Conservation (phyloP, 352 stramenopile genomes). For the Phytopythium vexans region DNA sequence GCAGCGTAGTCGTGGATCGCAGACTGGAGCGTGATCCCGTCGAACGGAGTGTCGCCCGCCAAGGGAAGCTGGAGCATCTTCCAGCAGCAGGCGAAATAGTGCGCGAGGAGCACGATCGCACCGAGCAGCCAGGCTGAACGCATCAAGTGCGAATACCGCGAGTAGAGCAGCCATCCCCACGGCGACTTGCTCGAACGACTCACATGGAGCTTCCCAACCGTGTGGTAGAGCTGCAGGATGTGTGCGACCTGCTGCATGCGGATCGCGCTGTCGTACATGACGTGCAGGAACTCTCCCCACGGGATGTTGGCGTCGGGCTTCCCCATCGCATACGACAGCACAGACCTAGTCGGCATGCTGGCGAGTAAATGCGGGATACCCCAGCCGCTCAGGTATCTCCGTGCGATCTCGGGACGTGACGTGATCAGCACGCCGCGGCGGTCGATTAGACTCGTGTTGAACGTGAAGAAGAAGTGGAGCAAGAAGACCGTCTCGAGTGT, state of each 20-base stretch:
- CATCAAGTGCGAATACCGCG: constrained; percentile 40
- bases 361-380: constrained; percentile 13
- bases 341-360: constrained; percentile 6
- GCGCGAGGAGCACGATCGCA: constrained; percentile 35
- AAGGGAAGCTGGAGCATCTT: constrained; percentile 11
- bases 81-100: constrained; percentile 55
- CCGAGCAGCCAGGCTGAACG: constrained; percentile 35
- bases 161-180: constrained; percentile 42
- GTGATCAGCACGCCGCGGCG: constrained; percentile 28
- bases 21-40: not conserved
- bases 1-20: constrained; percentile 23
- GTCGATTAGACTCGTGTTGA: constrained; percentile 45
- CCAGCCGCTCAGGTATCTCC: constrained; percentile 29
- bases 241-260: constrained; percentile 24
- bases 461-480: constrained; percentile 33
- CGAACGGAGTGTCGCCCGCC: not conserved
- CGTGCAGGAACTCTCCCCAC: constrained; percentile 7
- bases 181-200: constrained; percentile 27
- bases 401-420: constrained; percentile 27
- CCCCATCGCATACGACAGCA: not conserved
- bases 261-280: constrained; percentile 15
- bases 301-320: not conserved
- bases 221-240: constrained; percentile 23
- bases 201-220: constrained; percentile 15
- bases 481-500: constrained; percentile 28